Conservation (phyloP, 768 basidiomycete species). For the Russula earlei region DNA sequence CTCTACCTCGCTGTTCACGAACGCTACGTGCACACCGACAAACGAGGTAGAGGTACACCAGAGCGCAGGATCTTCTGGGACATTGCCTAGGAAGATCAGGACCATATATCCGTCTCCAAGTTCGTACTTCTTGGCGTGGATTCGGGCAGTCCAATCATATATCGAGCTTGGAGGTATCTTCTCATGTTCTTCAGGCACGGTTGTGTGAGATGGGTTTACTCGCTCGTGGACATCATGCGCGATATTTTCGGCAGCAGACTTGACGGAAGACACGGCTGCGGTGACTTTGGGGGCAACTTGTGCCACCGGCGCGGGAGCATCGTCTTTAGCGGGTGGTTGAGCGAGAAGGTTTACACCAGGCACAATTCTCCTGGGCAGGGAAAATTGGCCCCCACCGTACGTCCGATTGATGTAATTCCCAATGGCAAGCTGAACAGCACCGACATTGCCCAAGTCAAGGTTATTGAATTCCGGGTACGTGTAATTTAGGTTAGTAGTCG, state of each 20-base stretch:
- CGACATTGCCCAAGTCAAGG: slow-evolving; percentile 26
- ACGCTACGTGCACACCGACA: slow-evolving; percentile 38
- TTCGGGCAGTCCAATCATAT: slow-evolving; percentile 36
- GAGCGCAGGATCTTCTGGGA: slow-evolving; percentile 29
- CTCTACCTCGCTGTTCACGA: slow-evolving; percentile 30
- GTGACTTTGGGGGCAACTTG: background rate
- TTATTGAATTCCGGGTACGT: slow-evolving; percentile 44
- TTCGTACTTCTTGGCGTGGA: slow-evolving; percentile 36
- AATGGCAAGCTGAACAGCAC: slow-evolving; percentile 28
- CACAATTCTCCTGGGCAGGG: background rate
- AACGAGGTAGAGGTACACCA: slow-evolving; percentile 31
- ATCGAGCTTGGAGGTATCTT: background rate
- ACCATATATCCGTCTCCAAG: slow-evolving; percentile 36
- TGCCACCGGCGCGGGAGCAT: background rate
- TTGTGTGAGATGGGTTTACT: background rate
- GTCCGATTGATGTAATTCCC: slow-evolving; percentile 29
- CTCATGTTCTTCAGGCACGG: background rate
- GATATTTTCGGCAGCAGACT: background rate
- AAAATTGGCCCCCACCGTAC: slow-evolving; percentile 24
- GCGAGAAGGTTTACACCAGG: slow-evolving; percentile 16
- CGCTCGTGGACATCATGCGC: background rate
- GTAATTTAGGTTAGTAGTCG: slow-evolving; percentile 31
- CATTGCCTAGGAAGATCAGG: slow-evolving; percentile 38
- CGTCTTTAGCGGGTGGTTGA: background rate
- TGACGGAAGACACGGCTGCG: background rate